Evolutionary conservation across 2,329 filamentous ascomycete genomes (phyloP).

Genomic region (Penicillium sp.): DNA sequence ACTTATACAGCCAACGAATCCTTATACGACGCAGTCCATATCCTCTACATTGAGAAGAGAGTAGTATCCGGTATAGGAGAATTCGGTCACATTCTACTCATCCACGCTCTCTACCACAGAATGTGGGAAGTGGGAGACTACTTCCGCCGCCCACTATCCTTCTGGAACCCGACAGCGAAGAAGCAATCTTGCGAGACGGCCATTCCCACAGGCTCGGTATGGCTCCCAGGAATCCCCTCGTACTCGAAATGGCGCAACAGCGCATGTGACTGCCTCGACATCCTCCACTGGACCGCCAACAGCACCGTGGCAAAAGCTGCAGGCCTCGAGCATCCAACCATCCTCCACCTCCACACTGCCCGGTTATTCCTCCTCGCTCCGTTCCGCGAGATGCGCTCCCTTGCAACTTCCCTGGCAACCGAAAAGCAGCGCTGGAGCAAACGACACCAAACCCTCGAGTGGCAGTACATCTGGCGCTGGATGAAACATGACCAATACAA

Average conservation of each 20-base stretch:
- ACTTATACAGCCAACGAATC: constrained; percentile 28
- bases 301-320: constrained; percentile 48
- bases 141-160: constrained; percentile 45
- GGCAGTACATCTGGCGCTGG: constrained; percentile 49
- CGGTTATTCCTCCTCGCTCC: constrained; percentile 53
- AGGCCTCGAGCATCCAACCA: constrained; percentile 54
- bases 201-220: constrained; percentile 38
- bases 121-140: constrained; percentile 50
- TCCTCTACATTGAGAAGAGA: constrained; percentile 50
- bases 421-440: constrained; percentile 30
- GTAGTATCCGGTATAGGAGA: constrained; percentile 46
- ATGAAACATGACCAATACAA: constrained; percentile 53
- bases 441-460: constrained; percentile 29
- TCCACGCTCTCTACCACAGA: constrained; percentile 51
- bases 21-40: constrained; percentile 43
- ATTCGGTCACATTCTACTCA: constrained; percentile 48
- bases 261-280: constrained; percentile 49
- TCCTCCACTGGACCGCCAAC: constrained; percentile 59
- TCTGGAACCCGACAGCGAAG: constrained; percentile 44
- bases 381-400: constrained; percentile 43
- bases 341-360: constrained; percentile 56
- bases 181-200: constrained; percentile 36
- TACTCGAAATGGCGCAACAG: constrained; percentile 48
- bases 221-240: constrained; percentile 47
- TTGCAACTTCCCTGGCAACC: constrained; percentile 39